Evolutionary conservation across 2,329 filamentous ascomycete genomes (phyloP).

Genomic region (Claviceps maximensis): DNA sequence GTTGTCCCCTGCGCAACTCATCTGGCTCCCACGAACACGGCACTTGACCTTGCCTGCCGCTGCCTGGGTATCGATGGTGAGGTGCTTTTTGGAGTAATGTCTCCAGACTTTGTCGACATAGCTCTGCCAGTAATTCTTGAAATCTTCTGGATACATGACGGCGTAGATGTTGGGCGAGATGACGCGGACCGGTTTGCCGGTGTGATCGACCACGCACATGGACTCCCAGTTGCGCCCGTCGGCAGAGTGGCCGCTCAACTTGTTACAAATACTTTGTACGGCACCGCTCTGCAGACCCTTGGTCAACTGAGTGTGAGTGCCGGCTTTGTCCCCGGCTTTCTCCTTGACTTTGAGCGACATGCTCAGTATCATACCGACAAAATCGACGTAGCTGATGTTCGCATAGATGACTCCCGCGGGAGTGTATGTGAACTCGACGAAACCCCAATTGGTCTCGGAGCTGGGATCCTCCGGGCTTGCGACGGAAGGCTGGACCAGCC

Average conservation of each 20-base stretch:
- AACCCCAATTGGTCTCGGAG: conserved; percentile 32
- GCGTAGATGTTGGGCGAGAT: conserved; percentile 31
- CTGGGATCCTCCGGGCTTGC: conserved; percentile 30
- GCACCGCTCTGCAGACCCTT: conserved; percentile 24
- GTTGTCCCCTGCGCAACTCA: conserved; percentile 30
- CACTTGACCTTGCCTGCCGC: conserved; percentile 26
- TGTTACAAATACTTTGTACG: conserved; percentile 27
- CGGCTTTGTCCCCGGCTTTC: no score
- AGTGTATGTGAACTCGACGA: conserved; percentile 35
- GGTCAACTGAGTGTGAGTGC: conserved; percentile 25
- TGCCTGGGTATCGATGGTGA: conserved; percentile 31
- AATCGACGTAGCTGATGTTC: conserved; percentile 39
- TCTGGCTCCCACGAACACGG: conserved; percentile 19
- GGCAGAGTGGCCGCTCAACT: conserved; percentile 22
- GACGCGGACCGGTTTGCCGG: conserved; percentile 28
- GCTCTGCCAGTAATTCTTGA: conserved; percentile 27
- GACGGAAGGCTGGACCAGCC: conserved; percentile 35
- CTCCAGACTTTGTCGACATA: conserved; percentile 35
- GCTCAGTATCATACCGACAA: conserved; percentile 36
- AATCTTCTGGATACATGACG: conserved; percentile 19
- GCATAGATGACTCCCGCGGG: conserved; percentile 25
- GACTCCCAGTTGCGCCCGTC: conserved; percentile 31
- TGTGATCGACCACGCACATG: conserved; percentile 26
- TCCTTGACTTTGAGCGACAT: conserved; percentile 27
- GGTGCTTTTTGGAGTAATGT: conserved; percentile 23